A percentile compares a stretch with the other conserved stretches of the same genome.
Evolutionary conservation across 2,329 filamentous ascomycete genomes (phyloP).

Genomic region (Fusarium sp.): DNA sequence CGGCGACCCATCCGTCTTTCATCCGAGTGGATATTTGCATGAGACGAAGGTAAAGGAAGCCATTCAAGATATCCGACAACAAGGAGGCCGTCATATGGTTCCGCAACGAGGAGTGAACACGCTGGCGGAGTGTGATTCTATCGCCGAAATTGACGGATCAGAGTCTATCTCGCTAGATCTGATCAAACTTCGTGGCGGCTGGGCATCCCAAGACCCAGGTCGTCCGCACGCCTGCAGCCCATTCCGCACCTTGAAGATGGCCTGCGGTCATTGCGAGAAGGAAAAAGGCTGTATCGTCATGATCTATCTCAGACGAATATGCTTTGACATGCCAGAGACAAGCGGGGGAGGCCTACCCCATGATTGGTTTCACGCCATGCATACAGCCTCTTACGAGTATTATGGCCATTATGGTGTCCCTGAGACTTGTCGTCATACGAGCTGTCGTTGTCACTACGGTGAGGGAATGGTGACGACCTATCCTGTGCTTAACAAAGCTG

Average conservation of each 20-base stretch:
- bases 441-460: background rate
- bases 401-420: fast-evolving
- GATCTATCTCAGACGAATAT: background rate
- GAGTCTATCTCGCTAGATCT: background rate
- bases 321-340: background rate
- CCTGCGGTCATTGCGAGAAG: background rate
- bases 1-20: background rate
- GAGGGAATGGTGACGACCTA: background rate
- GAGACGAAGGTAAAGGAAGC: background rate
- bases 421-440: background rate
- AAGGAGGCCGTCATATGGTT: background rate
- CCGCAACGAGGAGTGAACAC: background rate
- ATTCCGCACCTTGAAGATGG: background rate
- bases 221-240: background rate
- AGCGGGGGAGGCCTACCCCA: background rate
- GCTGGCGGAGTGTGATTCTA: background rate
- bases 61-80: background rate
- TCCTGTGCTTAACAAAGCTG: background rate
- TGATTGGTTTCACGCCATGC: background rate
- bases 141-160: background rate
- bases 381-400: background rate
- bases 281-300: background rate
- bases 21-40: background rate
- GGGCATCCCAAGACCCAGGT: background rate
- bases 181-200: background rate